Percentiles rank a stretch among this genome's conserved stretches.
Conservation (phyloP, 768 basidiomycete genomes). For the Amanita molliuscula region DNA sequence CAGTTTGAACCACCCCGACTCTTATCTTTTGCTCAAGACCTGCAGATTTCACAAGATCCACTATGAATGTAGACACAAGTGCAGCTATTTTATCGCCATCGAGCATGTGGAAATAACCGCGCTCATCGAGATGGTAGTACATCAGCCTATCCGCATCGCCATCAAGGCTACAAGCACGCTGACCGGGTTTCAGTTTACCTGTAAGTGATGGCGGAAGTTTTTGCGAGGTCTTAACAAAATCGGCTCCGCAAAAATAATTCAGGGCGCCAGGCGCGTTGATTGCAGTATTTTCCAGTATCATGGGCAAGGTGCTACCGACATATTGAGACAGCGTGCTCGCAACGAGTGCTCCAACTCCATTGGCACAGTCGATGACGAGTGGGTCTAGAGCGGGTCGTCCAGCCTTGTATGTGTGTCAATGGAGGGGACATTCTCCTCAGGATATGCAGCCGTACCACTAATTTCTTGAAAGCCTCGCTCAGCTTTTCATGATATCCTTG, state of each 20-base stretch:
- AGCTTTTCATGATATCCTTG: conserved; percentile 83
- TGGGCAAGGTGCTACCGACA: conserved; percentile 48
- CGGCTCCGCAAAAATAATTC: conserved; percentile 87
- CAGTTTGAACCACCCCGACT: conserved; percentile 96
- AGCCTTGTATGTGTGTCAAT: conserved; percentile 25
- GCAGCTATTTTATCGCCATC: conserved; percentile 99
- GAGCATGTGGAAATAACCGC: conserved; percentile 75
- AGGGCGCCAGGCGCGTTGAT: conserved; percentile 58
- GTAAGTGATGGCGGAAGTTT: conserved; percentile 70
- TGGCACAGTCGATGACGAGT: conserved; percentile 93
- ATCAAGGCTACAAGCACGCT: conserved; percentile 88
- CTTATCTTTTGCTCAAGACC: conserved; percentile 69
- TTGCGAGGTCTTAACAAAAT: conserved; percentile 93
- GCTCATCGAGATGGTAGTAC: conserved; percentile 84
- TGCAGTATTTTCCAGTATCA: conserved; percentile 63
- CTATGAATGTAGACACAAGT: conserved; percentile 86
- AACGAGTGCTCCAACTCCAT: conserved; percentile 84
- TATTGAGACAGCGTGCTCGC: conserved; percentile 50
- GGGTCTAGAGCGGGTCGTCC: conserved; percentile 47
- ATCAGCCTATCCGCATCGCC: conserved; percentile 97
- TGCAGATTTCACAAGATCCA: conserved; percentile 78
- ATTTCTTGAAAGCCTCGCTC: conserved; percentile 70
- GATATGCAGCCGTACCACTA: conserved; percentile 52
- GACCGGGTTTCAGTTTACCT: conserved; percentile 50
- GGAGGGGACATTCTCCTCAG: conserved; percentile 2